These are phyloP conservation scores for Solanum clarkiae DNA, from an alignment of 257 asterid genomes.

Conservation along the genomic window DNA sequence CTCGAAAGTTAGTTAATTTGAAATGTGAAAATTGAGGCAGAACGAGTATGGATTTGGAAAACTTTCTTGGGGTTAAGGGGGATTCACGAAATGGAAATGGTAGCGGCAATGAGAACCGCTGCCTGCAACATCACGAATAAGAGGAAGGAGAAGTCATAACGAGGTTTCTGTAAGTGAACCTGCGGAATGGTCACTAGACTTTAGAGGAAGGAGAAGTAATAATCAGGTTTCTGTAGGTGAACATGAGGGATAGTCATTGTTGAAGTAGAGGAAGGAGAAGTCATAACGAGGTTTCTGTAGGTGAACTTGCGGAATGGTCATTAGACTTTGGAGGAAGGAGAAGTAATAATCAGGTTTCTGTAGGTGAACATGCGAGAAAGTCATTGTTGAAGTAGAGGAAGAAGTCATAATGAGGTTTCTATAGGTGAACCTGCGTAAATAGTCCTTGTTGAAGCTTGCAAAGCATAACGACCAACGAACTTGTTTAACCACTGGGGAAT, in stretches of 20 bases:
- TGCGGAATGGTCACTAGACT: not conserved
- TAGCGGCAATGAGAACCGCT: not conserved
- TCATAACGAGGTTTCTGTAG: not conserved
- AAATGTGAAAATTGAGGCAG: not conserved
- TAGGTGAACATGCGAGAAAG: not conserved
- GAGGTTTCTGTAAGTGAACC: not conserved
- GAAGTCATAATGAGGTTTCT: not conserved
- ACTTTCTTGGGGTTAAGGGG: not conserved
- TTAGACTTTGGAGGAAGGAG: not conserved
- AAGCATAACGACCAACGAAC: not conserved
- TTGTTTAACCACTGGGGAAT: not conserved
- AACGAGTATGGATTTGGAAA: not conserved
- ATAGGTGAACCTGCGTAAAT: not conserved
- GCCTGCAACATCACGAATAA: not conserved
- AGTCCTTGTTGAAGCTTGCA: not conserved
- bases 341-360: not conserved
- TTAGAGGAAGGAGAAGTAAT: not conserved
- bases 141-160: not conserved
- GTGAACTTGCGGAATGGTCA: not conserved
- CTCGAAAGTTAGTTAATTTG: not conserved
- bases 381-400: not conserved
- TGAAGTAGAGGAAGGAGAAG: not conserved
- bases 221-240: not conserved
- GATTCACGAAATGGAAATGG: not conserved
- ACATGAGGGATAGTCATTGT: not conserved